Evolutionary conservation across 208 protist genomes (phyloP).

Genomic region (Trypanosoma lewisi): DNA sequence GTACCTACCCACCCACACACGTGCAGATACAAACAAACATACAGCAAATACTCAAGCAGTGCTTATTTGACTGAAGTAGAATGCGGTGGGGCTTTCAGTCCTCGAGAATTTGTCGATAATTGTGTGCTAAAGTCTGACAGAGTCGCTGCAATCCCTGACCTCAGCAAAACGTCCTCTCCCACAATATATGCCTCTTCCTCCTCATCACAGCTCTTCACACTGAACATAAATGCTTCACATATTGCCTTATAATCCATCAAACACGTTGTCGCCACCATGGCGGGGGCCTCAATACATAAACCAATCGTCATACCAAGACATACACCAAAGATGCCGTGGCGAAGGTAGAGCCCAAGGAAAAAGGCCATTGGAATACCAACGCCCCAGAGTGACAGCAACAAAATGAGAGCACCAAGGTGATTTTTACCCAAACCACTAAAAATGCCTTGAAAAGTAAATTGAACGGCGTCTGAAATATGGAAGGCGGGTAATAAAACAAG

Average conservation of each 20-base stretch:
- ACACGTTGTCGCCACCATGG: constrained; percentile 58
- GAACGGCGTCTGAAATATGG: constrained; percentile 72
- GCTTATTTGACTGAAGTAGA: no score
- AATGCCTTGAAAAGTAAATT: constrained; percentile 85
- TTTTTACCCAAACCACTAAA: constrained; percentile 84
- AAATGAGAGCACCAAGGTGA: constrained; percentile 69
- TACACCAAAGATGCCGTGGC: constrained; percentile 64
- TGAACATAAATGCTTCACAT: constrained; percentile 53
- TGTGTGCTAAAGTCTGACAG: neutral
- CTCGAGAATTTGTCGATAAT: neutral
- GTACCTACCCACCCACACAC: no score
- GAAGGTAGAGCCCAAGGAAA: constrained; percentile 53
- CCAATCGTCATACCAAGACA: constrained; percentile 76
- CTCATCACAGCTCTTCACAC: constrained; percentile 14
- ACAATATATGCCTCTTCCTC: constrained; percentile 52
- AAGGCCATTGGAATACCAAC: constrained; percentile 70
- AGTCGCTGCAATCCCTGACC: constrained; percentile 60
- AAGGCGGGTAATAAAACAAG: constrained; percentile 66
- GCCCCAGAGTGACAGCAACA: constrained; percentile 70
- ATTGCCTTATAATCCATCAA: constrained; percentile 62
- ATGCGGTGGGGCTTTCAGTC: constrained; percentile 1
- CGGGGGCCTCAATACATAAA: constrained; percentile 76
- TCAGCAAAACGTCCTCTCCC: constrained; percentile 39
- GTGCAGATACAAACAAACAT: no score
- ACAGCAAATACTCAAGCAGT: no score